phyloP scores from a whole-genome alignment of 2,329 filamentous ascomycete species.

The Cytospora mali region DNA sequence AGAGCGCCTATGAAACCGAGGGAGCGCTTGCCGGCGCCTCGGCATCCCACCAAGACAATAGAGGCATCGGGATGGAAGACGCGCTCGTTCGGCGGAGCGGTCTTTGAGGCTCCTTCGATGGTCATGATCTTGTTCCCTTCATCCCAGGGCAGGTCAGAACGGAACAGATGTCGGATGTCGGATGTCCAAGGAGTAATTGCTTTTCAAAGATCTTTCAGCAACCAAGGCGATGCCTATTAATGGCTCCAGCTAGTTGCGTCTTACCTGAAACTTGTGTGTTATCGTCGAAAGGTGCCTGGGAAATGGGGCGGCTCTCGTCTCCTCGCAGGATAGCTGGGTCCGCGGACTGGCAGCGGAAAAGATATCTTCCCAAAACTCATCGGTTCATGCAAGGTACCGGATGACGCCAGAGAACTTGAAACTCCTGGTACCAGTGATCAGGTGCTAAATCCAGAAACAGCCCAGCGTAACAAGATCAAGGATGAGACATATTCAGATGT shows the following conservation, averaged over 20 bases:
- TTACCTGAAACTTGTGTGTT: background rate
- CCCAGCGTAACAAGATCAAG: background rate
- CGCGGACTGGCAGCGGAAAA: conserved; percentile 23
- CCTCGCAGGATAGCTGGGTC: background rate
- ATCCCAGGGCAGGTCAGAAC: conserved; percentile 15
- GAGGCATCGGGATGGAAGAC: conserved; percentile 63
- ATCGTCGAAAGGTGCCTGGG: background rate
- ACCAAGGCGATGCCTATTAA: background rate
- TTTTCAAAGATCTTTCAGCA: background rate
- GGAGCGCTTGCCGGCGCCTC: conserved; percentile 72
- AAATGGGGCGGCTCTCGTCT: background rate
- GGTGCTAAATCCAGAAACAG: background rate
- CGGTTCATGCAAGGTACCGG: conserved; percentile 1
- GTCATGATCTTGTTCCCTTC: conserved; percentile 34
- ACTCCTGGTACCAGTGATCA: background rate
- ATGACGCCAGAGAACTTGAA: background rate
- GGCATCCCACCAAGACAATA: conserved; percentile 70
- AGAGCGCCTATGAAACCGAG: conserved; percentile 73
- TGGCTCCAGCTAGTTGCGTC: background rate
- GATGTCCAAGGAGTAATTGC: background rate
- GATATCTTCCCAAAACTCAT: conserved; percentile 24
- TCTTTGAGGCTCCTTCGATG: conserved; percentile 29
- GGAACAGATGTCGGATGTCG: conserved; percentile 1
- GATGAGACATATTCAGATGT: background rate
- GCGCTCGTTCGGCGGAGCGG: conserved; percentile 42